Evolutionary conservation across 2,329 filamentous ascomycete species (phyloP), one percentile per base, ranked within the genome.

Genomic region (Xylaria sp.): DNA sequence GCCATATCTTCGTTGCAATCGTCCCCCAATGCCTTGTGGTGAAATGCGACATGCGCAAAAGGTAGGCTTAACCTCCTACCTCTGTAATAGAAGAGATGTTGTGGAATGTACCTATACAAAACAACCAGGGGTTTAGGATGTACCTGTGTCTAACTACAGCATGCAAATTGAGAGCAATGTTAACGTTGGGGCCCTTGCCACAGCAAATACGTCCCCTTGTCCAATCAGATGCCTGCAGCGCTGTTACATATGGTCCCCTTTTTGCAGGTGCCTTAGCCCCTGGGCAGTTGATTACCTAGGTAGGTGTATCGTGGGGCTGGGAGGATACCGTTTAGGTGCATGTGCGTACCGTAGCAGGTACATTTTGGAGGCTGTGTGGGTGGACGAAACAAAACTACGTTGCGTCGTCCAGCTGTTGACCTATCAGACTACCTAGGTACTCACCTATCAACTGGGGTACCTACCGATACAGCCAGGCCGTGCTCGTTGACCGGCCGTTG

Each of bases 281-380:
- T 63, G 43, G 60, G 53, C 23, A 55, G 12, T 52, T 41, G 18
- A 23, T 45, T 46, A 46, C 41, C 28, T 41, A 41, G 18, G 18
- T n/a, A 43, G 9, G 18, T 28, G n/a, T 23, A 18, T 30, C 48
- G 48, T 52, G 48, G 45, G 23, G 45, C 23, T 15, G 45, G 23
- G 45, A 48, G 45, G 45, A 23, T 48, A 48, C 45, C 45, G 28
- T 48, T 48, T 48, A 48, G 45, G 45, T 46, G 18, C 43, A 4
- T 13, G 39, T n/a, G n/a, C 39, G 18, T 25, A 48, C 45, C 32
- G 48, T 30, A 30, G 48, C 15, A n/a, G 48, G 48, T 30, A 68
- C 65, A 39, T 52, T 32, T 61, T 50, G 34, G 62, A 66, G 68
- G 68, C 68, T 70, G 68, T 70, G 68, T 64, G 68, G 55, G 32